Evolutionary conservation across 2,329 filamentous ascomycete species (phyloP).

Genomic region (Penicillium sp.): DNA sequence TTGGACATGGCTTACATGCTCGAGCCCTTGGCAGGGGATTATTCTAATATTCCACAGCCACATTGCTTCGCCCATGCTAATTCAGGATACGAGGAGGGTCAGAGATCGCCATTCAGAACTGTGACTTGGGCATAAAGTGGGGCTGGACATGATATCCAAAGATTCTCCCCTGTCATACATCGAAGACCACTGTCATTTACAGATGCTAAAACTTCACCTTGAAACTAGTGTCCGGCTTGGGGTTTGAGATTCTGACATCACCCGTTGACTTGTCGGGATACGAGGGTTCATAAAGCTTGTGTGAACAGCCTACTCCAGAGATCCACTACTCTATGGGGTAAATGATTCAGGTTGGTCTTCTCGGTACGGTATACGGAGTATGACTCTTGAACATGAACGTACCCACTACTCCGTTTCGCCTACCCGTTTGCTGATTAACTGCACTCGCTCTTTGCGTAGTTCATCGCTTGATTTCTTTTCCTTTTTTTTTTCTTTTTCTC

Average conservation of each 20-base stretch:
- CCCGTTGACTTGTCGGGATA: background rate
- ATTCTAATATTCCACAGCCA: background rate
- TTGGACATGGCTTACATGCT: background rate
- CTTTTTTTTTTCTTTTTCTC: background rate
- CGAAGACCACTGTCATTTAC: background rate
- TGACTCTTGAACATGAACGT: background rate
- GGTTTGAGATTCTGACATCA: background rate
- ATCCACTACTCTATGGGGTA: background rate
- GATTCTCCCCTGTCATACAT: no score
- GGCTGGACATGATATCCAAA: background rate
- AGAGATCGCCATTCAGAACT: background rate
- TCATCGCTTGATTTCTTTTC: background rate
- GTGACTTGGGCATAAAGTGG: background rate
- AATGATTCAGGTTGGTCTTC: background rate
- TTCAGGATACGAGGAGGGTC: background rate
- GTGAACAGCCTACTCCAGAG: background rate
- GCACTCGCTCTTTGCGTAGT: background rate
- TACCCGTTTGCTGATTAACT: background rate
- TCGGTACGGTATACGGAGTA: background rate
- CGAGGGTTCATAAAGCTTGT: background rate
- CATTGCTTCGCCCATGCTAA: conserved; percentile 1
- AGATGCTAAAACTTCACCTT: background rate
- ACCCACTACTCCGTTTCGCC: background rate
- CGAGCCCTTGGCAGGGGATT: background rate
- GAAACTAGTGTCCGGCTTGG: background rate